These are phyloP conservation scores for Cercospora sp. DNA, from an alignment of 2,329 filamentous ascomycete species.

Conservation along the genomic window DNA sequence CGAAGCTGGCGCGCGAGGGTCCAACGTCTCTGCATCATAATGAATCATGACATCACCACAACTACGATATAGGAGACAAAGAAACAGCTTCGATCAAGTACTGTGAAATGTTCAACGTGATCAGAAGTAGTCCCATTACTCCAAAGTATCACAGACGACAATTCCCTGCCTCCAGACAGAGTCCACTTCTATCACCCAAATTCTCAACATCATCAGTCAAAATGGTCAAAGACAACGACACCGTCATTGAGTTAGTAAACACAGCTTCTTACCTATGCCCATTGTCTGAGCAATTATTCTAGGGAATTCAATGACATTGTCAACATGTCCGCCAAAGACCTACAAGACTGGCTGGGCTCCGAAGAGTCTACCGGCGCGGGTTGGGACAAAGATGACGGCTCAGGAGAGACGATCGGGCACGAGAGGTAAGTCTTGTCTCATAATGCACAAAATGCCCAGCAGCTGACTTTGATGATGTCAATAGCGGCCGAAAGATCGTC, in stretches of 20 bases:
- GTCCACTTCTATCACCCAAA: background rate
- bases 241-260: slow-evolving; percentile 49
- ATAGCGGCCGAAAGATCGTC: slow-evolving; percentile 63
- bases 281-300: background rate
- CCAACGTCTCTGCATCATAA: background rate
- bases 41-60: background rate
- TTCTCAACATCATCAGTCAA: slow-evolving; percentile 29
- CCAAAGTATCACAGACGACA: background rate
- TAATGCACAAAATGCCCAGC: background rate
- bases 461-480: background rate
- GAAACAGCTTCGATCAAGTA: background rate
- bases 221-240: slow-evolving; percentile 56
- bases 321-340: slow-evolving; percentile 63
- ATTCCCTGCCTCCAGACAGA: background rate
- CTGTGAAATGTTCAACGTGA: background rate
- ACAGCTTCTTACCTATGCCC: background rate
- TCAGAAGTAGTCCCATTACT: background rate
- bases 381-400: slow-evolving; percentile 59
- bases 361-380: slow-evolving; percentile 60
- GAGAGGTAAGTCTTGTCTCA: slow-evolving; percentile 46
- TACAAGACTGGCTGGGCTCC: slow-evolving; percentile 62
- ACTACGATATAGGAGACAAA: background rate
- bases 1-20: background rate
- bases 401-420: slow-evolving; percentile 64
- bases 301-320: slow-evolving; percentile 66